Evolutionary conservation across 2,329 filamentous ascomycete genomes (phyloP), one percentile per base, ranked within the genome.

Genomic region (Cordyceps cicadae): DNA sequence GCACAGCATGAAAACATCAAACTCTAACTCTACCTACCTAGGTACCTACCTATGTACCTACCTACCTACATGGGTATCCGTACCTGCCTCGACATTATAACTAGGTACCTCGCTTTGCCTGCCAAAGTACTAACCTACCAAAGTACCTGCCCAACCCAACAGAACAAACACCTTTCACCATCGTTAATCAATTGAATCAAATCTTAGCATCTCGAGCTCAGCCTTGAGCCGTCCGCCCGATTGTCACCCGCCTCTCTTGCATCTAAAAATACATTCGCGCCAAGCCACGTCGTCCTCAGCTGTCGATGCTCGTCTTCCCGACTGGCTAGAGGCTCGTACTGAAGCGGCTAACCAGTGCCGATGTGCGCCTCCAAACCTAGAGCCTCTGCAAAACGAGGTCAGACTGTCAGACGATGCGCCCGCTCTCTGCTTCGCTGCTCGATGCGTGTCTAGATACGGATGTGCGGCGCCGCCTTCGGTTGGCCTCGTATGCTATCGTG

Each of bases 321-420:
- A 21, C 39, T 41, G 51, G 51, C 26, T 19, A 21, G 32, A 46
- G 14, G 21, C 41, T 55, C 53, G 53, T 54, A 32, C 49, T 57
- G 29, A 21, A 54, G 54, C 54, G 54, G 54, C 54, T 24, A 49
- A 39, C 12, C 39, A 45, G 45, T 57, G 56, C 56, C 48, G 56
- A 52, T 45, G 46, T 37, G 21, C 24, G 21, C 56, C 46, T 41
- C 54, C 19, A 3, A 29, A 41, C 11, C 48, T 39, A 43, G 46
- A 5, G 14, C 14, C 14, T 12, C 2, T 19, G 15, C 19, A 34
- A 41, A 41, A 55, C n/a, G 29, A 60, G 43, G 58, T 60, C 58
- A 60, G 58, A 54, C 58, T 43, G 58, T 60, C 58, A 60, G 58
- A 54, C 58, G 58, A 60, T 60, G 51, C 32, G 15, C 45, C 34